phyloP scores from a whole-genome alignment of 1,139 yeast genomes.

The Arxiozyma telluris region DNA sequence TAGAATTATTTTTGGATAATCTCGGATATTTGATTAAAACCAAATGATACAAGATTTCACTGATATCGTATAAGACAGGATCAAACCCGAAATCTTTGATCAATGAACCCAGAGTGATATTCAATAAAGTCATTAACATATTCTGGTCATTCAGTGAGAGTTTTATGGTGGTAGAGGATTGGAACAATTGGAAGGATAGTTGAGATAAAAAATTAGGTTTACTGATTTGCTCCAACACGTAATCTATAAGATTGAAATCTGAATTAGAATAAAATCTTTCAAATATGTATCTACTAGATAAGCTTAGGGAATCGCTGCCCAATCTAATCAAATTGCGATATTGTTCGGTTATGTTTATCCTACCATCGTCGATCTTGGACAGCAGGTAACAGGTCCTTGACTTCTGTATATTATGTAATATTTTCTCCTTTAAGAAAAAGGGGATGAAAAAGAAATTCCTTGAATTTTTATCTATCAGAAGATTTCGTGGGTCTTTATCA shows the following conservation, averaged over 20 bases:
- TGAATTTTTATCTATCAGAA: background rate
- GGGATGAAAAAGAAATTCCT: slow-evolving; percentile 14
- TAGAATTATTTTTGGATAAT: background rate
- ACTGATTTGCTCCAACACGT: slow-evolving; percentile 44
- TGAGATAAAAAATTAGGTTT: background rate
- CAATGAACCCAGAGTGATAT: slow-evolving; percentile 58
- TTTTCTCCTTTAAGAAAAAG: slow-evolving; percentile 27
- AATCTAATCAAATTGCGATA: slow-evolving; percentile 39
- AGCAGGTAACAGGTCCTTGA: slow-evolving; percentile 45
- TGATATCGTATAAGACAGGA: slow-evolving; percentile 47
- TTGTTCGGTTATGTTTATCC: background rate
- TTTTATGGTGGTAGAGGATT: slow-evolving; percentile 5
- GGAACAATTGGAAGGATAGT: slow-evolving; percentile 5
- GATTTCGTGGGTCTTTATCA: background rate
- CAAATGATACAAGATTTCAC: slow-evolving; percentile 57
- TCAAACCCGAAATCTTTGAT: slow-evolving; percentile 77
- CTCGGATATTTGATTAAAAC: slow-evolving; percentile 28
- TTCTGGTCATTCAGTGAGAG: slow-evolving; percentile 8
- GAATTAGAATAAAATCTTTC: slow-evolving; percentile 44
- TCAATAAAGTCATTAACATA: slow-evolving; percentile 29
- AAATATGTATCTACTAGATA: slow-evolving; percentile 50
- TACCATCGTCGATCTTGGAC: background rate
- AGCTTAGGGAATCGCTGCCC: slow-evolving; percentile 46
- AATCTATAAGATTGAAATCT: slow-evolving; percentile 41
- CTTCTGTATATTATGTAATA: slow-evolving; percentile 44